Conservation (phyloP, 345 rosid species). For the Kandelia obovata region DNA sequence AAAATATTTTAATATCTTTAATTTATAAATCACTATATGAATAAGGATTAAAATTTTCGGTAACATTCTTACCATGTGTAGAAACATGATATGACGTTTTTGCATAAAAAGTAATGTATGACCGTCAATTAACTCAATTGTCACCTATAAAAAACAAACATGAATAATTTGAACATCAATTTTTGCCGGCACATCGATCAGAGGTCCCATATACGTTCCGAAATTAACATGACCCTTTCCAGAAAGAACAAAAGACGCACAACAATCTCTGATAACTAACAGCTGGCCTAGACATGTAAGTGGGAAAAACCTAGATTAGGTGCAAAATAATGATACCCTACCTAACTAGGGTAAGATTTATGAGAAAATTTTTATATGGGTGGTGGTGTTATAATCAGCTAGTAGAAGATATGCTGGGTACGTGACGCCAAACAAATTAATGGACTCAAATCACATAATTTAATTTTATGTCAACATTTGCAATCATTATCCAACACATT, state of each 20-base stretch:
- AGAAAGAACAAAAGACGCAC: neutral
- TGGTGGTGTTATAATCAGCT: conserved; percentile 9
- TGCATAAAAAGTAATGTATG: no score
- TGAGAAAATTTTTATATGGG: neutral
- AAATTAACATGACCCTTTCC: no score
- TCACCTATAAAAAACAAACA: no score
- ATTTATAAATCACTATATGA: no score
- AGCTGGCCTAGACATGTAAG: neutral
- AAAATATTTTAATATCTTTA: no score
- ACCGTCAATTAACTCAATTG: no score
- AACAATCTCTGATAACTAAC: neutral
- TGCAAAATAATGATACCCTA: conserved; percentile 18
- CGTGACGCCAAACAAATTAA: conserved; percentile 28
- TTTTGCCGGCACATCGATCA: no score
- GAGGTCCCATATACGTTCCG: no score
- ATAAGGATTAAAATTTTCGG: no score
- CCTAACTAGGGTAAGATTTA: neutral
- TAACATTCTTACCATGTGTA: no score
- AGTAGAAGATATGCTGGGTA: conserved; percentile 17
- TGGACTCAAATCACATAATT: conserved; percentile 16
- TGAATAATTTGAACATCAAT: no score
- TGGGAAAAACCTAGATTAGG: conserved; percentile 17
- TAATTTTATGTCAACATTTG: conserved; percentile 40
- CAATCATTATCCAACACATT: conserved; percentile 50
- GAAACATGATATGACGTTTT: no score